Evolutionary conservation across 1,139 yeast genomes (phyloP).

Genomic region (Lodderomyces theae): DNA sequence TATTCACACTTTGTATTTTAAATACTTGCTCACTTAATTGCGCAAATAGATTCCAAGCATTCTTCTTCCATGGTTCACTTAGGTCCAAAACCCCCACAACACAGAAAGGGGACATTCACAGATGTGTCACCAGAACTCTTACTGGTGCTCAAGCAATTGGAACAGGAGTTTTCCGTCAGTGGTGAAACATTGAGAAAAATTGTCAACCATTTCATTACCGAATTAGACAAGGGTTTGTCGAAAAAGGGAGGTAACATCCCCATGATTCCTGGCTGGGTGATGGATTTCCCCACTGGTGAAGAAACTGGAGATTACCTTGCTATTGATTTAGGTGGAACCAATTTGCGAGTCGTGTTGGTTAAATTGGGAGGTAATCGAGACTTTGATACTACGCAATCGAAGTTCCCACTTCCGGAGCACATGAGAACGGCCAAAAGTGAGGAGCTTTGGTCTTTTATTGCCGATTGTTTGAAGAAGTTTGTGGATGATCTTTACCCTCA

Average conservation of each 20-base stretch:
- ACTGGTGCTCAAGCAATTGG: constrained; percentile 57
- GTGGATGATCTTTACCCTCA: constrained; percentile 60
- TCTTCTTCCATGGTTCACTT: constrained; percentile 84
- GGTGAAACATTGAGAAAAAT: constrained; percentile 60
- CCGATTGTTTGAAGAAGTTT: constrained; percentile 68
- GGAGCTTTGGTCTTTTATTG: constrained; percentile 82
- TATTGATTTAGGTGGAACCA: constrained; percentile 94
- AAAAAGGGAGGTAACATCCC: constrained; percentile 83
- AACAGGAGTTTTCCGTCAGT: constrained; percentile 61
- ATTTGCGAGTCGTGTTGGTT: constrained; percentile 85
- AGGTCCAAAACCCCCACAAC: constrained; percentile 82
- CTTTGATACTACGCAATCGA: constrained; percentile 80
- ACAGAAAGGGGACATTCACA: constrained; percentile 77
- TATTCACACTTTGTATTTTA: too few relatives aligned
- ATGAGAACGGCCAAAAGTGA: constrained; percentile 80
- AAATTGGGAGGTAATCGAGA: constrained; percentile 73
- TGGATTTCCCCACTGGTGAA: constrained; percentile 87
- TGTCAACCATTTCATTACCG: constrained; percentile 59
- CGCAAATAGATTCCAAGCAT: too few relatives aligned
- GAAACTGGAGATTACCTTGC: constrained; percentile 90
- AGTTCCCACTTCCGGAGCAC: constrained; percentile 68
- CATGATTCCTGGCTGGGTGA: constrained; percentile 96
- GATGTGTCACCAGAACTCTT: constrained; percentile 68
- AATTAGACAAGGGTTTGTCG: constrained; percentile 77
- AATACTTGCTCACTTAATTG: too few relatives aligned